Evolutionary conservation across 768 basidiomycete genomes (phyloP), one percentile per base, ranked within the genome.

Genomic region (Pisolithus microcarpus): DNA sequence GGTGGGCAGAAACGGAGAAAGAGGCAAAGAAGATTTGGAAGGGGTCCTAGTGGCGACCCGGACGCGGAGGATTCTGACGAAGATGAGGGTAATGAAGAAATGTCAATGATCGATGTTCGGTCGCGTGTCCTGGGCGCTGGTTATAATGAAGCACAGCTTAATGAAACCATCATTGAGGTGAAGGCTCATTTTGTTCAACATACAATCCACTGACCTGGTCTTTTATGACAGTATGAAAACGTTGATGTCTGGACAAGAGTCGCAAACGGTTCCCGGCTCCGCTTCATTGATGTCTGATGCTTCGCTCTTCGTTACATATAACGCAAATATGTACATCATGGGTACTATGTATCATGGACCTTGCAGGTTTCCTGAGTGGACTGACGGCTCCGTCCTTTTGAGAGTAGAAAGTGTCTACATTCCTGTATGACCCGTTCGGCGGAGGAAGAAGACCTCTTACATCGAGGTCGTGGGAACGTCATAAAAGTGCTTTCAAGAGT

Each of bases 61-160:
- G 82, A 84, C 56, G 79, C 80, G 77, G 80, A 83, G 19, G 87
- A 85, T 56, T 81, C 82, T 24, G 81, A 82, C 38, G 80, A 80
- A 10, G 82, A 85, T 40, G 78, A 79, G 7, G 82, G 83, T n/a
- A 74, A 78, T 38, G 75, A 77, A 48, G 87, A 90, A 60, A 68
- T 96, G 53, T 80, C 82, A 7, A 82, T 99, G 76, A 78, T 90
- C 38, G 92, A 98, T 56, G 81, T 98, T 51, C 81, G 94, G 30
- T 82, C 85, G 43, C 81, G 93, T 37, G 85, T 97, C 10, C 69
- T 94, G 51, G 84, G 82, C 43, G 83, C 82, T 57, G 94, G 94
- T 16, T 96, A 86, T 69, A 97, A 91, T 13, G 95, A 99, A 65
- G 82, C 78, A 1, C 87, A 92, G 67, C 76, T 99, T 13, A 89